phyloP scores from a whole-genome alignment of 2,329 filamentous ascomycete genomes.

The Zalaria sp. region DNA sequence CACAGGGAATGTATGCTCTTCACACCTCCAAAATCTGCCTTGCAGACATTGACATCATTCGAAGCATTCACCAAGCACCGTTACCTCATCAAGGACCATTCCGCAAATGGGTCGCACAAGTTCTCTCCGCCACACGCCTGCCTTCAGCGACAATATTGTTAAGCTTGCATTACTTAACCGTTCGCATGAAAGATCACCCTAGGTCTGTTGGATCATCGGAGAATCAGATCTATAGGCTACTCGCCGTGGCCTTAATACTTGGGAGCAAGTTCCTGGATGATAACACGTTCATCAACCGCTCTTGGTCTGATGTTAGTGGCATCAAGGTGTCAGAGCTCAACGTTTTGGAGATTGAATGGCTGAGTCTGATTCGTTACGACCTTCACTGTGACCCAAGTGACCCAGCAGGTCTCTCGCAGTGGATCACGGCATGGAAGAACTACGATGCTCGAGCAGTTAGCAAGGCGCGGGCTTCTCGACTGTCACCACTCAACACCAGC shows the following conservation, averaged over 20 bases:
- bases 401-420: conserved; percentile 54
- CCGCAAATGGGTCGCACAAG: conserved; percentile 83
- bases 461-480: conserved; percentile 20
- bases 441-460: conserved; percentile 41
- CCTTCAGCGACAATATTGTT: conserved; percentile 85
- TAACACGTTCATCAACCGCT: conserved; percentile 95
- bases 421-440: conserved; percentile 52
- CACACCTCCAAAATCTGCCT: conserved; percentile 40
- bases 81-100: conserved; percentile 49
- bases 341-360: conserved; percentile 74
- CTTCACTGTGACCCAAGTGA: conserved; percentile 75
- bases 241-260: conserved; percentile 71
- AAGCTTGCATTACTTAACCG: conserved; percentile 78
- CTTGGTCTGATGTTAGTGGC: conserved; percentile 89
- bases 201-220: conserved; percentile 30
- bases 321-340: conserved; percentile 78
- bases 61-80: conserved; percentile 48
- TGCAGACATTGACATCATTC: conserved; percentile 48
- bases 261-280: conserved; percentile 94
- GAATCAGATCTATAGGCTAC: conserved; percentile 71
- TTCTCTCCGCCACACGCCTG: conserved; percentile 76
- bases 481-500: conserved; percentile 53
- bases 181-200: conserved; percentile 44
- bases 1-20: conserved; percentile 54
- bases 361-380: conserved; percentile 67